These are phyloP conservation scores for Groenewaldozyma tartarivorans DNA, from an alignment of 805 yeast genomes.

Conservation along the genomic window DNA sequence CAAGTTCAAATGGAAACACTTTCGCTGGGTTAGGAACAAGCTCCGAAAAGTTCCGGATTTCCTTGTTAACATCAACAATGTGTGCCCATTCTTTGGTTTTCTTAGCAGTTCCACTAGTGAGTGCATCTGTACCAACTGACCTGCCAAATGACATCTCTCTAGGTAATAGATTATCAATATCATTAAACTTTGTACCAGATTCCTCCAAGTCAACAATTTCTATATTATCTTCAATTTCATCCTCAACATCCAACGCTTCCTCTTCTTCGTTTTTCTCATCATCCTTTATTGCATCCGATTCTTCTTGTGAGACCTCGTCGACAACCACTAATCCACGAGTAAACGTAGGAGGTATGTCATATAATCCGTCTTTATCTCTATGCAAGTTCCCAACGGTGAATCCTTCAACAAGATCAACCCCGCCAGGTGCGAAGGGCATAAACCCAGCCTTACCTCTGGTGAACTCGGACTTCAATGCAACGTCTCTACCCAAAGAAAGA, in stretches of 20 bases:
- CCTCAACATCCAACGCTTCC: slow-evolving; percentile 12
- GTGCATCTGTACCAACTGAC: slow-evolving; percentile 14
- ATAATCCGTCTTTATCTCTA: slow-evolving; percentile 64
- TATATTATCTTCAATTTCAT: slow-evolving; percentile 12
- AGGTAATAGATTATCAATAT: slow-evolving; percentile 41
- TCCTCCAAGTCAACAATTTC: slow-evolving; percentile 9
- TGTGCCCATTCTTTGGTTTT: slow-evolving; percentile 82
- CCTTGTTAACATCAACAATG: slow-evolving; percentile 77
- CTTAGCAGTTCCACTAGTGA: slow-evolving; percentile 16
- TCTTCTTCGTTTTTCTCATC: slow-evolving; percentile 15
- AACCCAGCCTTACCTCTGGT: slow-evolving; percentile 62
- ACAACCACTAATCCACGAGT: slow-evolving; percentile 52
- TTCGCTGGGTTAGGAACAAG: slow-evolving; percentile 90
- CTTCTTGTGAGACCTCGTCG: slow-evolving; percentile 35
- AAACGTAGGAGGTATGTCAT: slow-evolving; percentile 77
- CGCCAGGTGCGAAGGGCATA: slow-evolving; percentile 93
- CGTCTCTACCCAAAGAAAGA: slow-evolving; percentile 59
- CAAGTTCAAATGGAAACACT: slow-evolving; percentile 90
- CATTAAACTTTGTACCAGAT: slow-evolving; percentile 24
- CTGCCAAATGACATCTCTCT: slow-evolving; percentile 41
- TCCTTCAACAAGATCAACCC: slow-evolving; percentile 34
- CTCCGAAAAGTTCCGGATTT: slow-evolving; percentile 74
- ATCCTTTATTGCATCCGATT: slow-evolving; percentile 13
- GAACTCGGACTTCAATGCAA: slow-evolving; percentile 50
- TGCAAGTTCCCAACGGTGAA: slow-evolving; percentile 35